phyloP scores from a whole-genome alignment of 176 grass and related monocot species.

The Triticum monococcum region DNA sequence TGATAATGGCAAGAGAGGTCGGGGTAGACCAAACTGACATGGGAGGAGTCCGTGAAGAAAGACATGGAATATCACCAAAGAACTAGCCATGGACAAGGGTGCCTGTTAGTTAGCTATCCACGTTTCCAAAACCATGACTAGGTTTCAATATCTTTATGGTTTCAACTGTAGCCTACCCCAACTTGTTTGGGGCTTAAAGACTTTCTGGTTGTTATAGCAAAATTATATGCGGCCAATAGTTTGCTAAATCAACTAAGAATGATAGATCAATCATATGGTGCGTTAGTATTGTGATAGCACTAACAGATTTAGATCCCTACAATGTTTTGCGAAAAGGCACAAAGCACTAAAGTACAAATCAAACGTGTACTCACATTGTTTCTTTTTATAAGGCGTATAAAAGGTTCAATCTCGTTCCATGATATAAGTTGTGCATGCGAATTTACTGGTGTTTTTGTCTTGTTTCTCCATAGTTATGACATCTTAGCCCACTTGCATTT shows the following conservation, averaged over 20 bases:
- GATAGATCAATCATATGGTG: neutral
- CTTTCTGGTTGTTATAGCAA: no score
- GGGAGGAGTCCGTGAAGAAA: no score
- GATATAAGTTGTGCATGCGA: neutral
- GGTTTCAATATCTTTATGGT: no score
- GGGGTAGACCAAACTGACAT: no score
- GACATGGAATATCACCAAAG: no score
- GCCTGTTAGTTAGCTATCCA: no score
- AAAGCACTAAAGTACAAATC: constrained; percentile 12
- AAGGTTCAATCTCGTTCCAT: neutral
- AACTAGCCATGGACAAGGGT: no score
- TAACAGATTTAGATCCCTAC: constrained; percentile 1
- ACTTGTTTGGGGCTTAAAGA: no score
- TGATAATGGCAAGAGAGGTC: no score
- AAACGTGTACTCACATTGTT: neutral
- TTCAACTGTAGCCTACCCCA: no score
- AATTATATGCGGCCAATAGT: neutral
- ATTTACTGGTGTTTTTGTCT: neutral
- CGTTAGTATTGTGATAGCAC: neutral
- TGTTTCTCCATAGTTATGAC: neutral
- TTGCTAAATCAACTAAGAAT: constrained; percentile 26
- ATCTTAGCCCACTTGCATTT: neutral
- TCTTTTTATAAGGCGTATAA: neutral
- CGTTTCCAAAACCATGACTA: no score
- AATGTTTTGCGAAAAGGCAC: neutral